Conservation (phyloP, 176 grass and related monocot species). For the Cenchrus fungigraminus region DNA sequence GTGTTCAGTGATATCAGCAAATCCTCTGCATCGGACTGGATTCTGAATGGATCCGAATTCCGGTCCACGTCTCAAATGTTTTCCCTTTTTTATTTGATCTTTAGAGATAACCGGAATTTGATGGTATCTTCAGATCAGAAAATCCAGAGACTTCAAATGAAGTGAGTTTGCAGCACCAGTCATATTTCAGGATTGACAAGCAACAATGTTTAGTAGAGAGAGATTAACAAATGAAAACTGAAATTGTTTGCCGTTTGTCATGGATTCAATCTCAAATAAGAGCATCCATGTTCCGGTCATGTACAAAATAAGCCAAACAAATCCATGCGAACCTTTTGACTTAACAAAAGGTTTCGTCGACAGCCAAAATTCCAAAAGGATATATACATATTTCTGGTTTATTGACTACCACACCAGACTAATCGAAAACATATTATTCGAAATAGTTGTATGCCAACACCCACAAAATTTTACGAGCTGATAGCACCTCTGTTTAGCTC, state of each 20-base stretch:
- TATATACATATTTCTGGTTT: constrained; percentile 38
- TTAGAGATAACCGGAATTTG: neutral
- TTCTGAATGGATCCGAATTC: neutral
- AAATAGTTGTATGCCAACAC: constrained; percentile 14
- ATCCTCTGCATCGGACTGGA: neutral
- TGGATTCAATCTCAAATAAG: neutral
- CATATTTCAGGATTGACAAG: neutral
- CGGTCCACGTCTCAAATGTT: constrained; percentile 7
- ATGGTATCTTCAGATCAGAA: neutral
- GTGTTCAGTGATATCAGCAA: neutral
- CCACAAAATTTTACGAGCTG: constrained; percentile 37
- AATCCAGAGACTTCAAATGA: neutral
- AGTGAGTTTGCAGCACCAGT: neutral
- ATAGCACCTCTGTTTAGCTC: constrained; percentile 1
- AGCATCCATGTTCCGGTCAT: neutral
- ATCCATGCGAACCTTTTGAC: constrained; percentile 24
- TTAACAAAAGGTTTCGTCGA: constrained; percentile 28
- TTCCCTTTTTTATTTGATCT: neutral
- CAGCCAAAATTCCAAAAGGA: constrained; percentile 15
- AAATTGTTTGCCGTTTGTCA: constrained; percentile 1
- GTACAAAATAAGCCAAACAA: constrained; percentile 30
- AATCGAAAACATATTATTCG: neutral
- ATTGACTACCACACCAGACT: constrained; percentile 41
- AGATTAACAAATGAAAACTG: neutral
- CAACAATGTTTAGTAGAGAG: neutral